phyloP scores from a whole-genome alignment of 140 eudicot genomes.

The Cichorium intybus region DNA sequence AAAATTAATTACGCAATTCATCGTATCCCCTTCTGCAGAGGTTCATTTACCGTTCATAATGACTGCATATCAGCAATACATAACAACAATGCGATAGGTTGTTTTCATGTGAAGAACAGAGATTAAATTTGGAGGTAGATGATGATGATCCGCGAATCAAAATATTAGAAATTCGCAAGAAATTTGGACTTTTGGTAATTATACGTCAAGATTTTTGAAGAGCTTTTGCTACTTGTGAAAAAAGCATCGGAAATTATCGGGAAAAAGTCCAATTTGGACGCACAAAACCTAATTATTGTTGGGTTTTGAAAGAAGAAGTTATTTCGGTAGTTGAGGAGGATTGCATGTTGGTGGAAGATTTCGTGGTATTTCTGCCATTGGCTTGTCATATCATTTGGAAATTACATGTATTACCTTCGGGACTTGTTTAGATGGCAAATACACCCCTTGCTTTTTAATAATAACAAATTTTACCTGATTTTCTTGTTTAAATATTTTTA shows the following conservation, averaged over 20 bases:
- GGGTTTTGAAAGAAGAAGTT: slow-evolving; percentile 20
- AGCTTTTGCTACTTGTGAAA: slow-evolving; percentile 20
- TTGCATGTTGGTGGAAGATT: slow-evolving; percentile 21
- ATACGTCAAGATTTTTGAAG: slow-evolving; percentile 11
- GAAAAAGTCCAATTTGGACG: slow-evolving; percentile 3
- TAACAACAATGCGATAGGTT: slow-evolving; percentile 10
- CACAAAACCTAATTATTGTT: slow-evolving; percentile 29
- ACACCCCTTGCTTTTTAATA: background rate
- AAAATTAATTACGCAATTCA: background rate
- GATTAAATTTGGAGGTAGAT: slow-evolving; percentile 2
- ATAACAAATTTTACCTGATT: background rate
- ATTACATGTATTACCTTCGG: slow-evolving; percentile 15
- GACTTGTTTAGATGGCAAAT: background rate
- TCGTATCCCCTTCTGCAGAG: background rate
- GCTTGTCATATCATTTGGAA: slow-evolving; percentile 14
- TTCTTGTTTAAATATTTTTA: background rate
- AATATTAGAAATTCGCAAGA: slow-evolving; percentile 2
- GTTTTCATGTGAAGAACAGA: slow-evolving; percentile 9
- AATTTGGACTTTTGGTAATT: slow-evolving; percentile 6
- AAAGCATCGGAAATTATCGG: slow-evolving; percentile 17
- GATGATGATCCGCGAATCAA: slow-evolving; percentile 10
- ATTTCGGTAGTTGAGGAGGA: slow-evolving; percentile 25
- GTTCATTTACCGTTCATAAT: slow-evolving; percentile 18
- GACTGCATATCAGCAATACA: slow-evolving; percentile 21
- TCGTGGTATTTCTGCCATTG: slow-evolving; percentile 23